phyloP scores from a whole-genome alignment of 1,139 yeast genomes.

The Pneumocystis jirovecii region DNA sequence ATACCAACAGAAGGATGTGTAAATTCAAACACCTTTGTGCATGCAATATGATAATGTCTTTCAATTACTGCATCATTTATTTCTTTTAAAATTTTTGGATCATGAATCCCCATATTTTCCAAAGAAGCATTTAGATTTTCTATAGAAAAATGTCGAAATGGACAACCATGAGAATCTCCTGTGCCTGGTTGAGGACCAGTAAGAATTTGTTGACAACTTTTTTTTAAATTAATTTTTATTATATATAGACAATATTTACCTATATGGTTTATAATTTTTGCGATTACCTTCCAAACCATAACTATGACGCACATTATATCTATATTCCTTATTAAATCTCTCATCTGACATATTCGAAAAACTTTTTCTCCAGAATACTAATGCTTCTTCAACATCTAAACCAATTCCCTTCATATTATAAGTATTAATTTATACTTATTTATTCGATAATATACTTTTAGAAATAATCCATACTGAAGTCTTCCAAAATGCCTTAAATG shows the following conservation, averaged over 20 bases:
- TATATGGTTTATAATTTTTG: constrained; percentile 63
- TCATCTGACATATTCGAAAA: constrained; percentile 59
- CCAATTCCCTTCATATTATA: constrained; percentile 46
- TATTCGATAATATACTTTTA: constrained; percentile 30
- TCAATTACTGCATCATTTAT: constrained; percentile 52
- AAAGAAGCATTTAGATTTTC: constrained; percentile 47
- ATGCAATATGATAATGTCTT: constrained; percentile 63
- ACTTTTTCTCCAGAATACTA: constrained; percentile 67
- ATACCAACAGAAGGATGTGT: constrained; percentile 35
- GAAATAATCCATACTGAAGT: constrained; percentile 67
- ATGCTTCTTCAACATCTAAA: constrained; percentile 68
- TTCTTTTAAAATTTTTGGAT: constrained; percentile 38
- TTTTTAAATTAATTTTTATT: neutral
- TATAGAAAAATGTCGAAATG: constrained; percentile 58
- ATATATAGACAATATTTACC: neutral
- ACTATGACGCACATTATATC: constrained; percentile 71
- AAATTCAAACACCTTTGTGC: constrained; percentile 75
- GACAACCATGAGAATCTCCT: constrained; percentile 81
- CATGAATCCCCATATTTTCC: constrained; percentile 52
- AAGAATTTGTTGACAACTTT: constrained; percentile 63
- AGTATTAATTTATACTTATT: neutral
- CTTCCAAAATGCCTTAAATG: constrained; percentile 77
- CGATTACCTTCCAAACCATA: constrained; percentile 89
- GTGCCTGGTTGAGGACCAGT: constrained; percentile 52
- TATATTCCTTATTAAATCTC: constrained; percentile 72